These are phyloP conservation scores for Carex pumila DNA, from an alignment of 176 grass and related monocot genomes.

Conservation along the genomic window DNA sequence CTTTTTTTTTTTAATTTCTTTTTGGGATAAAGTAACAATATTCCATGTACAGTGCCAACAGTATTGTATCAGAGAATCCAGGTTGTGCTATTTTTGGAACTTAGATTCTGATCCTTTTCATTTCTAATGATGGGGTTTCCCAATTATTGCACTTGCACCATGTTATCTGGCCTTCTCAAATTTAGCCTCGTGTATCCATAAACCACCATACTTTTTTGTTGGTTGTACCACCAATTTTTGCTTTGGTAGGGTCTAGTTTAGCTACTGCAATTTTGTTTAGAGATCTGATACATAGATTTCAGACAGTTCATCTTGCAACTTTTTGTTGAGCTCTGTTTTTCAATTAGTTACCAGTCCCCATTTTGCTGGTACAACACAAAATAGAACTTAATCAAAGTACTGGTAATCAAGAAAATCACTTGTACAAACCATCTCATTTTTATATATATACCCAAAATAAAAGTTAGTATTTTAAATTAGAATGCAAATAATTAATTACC, in stretches of 20 bases:
- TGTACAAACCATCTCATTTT: background rate
- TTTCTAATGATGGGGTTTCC: background rate
- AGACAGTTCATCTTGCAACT: background rate
- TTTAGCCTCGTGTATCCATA: background rate
- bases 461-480: background rate
- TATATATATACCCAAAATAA: background rate
- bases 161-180: background rate
- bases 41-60: background rate
- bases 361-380: background rate
- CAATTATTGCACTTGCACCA: slow-evolving; percentile 14
- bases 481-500: slow-evolving; percentile 27
- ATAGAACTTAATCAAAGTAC: background rate
- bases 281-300: background rate
- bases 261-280: background rate
- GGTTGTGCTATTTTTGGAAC: slow-evolving; percentile 2
- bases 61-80: slow-evolving; percentile 13
- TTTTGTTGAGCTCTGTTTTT: background rate
- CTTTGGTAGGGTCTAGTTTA: background rate
- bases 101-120: background rate
- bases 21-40: background rate
- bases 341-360: background rate
- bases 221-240: background rate
- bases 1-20: background rate
- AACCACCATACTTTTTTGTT: background rate
- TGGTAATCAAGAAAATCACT: background rate